Evolutionary conservation across 805 yeast genomes (phyloP).

Genomic region (Saturnispora hagleri): DNA sequence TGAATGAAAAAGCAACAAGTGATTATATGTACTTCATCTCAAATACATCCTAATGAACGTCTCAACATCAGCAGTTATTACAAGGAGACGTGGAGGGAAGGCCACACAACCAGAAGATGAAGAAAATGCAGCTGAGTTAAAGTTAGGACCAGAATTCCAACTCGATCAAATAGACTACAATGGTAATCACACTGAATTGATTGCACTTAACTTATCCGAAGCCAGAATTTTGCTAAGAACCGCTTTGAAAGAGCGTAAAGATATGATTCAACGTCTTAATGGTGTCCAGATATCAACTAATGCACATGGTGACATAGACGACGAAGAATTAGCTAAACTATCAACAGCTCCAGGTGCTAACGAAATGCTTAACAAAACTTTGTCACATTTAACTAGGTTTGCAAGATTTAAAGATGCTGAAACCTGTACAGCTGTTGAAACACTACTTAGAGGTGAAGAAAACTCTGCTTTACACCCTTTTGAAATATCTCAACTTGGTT

Average conservation of each 20-base stretch:
- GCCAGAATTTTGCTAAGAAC: slow-evolving; percentile 85
- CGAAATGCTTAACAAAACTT: slow-evolving; percentile 84
- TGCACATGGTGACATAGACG: slow-evolving; percentile 30
- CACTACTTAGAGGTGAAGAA: slow-evolving; percentile 64
- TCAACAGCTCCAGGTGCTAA: slow-evolving; percentile 66
- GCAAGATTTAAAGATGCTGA: slow-evolving; percentile 88
- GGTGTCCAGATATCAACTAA: slow-evolving; percentile 24
- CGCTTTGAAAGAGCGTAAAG: slow-evolving; percentile 69
- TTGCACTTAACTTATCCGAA: slow-evolving; percentile 82
- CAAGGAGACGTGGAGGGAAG: slow-evolving; percentile 63
- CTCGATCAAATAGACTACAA: slow-evolving; percentile 70
- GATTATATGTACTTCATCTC: background rate
- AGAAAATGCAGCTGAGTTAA: slow-evolving; percentile 81
- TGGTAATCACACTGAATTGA: slow-evolving; percentile 67
- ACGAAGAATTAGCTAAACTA: slow-evolving; percentile 40
- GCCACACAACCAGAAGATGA: slow-evolving; percentile 67
- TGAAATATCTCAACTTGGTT: slow-evolving; percentile 81
- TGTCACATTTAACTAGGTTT: slow-evolving; percentile 77
- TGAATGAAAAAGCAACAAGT: background rate
- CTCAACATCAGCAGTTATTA: slow-evolving; percentile 81
- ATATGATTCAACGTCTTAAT: slow-evolving; percentile 35
- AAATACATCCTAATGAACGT: slow-evolving; percentile 51
- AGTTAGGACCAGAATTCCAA: slow-evolving; percentile 90
- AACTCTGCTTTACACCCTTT: slow-evolving; percentile 82
- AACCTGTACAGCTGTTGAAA: slow-evolving; percentile 89